Conservation (phyloP, 257 asterid species). For the Fraxinus cuspidata region DNA sequence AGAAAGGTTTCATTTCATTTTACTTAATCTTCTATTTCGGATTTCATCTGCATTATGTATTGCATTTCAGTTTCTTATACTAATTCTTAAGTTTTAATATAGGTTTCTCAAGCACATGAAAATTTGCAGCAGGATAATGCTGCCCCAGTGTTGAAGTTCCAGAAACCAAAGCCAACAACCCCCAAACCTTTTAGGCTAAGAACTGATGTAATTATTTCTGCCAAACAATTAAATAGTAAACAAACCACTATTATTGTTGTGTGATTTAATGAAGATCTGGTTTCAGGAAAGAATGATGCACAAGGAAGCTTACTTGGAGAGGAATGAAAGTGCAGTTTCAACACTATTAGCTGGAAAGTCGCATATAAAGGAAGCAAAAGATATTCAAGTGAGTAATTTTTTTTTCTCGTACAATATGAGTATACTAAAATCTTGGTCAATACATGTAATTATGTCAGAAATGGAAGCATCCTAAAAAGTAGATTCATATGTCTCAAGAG, state of each 20-base stretch:
- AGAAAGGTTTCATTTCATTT: conserved; percentile 29
- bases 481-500: neutral
- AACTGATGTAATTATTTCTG: conserved; percentile 43
- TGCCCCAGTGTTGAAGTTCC: conserved; percentile 30
- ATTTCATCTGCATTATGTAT: neutral
- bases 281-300: conserved; percentile 52
- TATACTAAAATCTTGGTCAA: neutral
- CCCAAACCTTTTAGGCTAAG: conserved; percentile 59
- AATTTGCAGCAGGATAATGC: conserved; percentile 21
- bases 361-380: conserved; percentile 25
- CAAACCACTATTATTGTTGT: neutral
- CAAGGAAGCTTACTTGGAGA: conserved; percentile 49
- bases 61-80: conserved; percentile 7
- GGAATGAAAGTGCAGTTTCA: conserved; percentile 25
- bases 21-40: neutral
- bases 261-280: conserved; percentile 1
- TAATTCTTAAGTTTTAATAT: neutral
- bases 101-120: conserved; percentile 30
- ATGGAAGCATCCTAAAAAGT: neutral
- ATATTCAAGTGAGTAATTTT: conserved; percentile 25
- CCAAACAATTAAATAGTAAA: neutral
- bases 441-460: neutral
- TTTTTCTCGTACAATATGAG: neutral
- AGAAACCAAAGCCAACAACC: conserved; percentile 49
- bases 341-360: conserved; percentile 19